Conservation (phyloP, 1,284 basidiomycete species). For the Phellopilus nigrolimitatus region DNA sequence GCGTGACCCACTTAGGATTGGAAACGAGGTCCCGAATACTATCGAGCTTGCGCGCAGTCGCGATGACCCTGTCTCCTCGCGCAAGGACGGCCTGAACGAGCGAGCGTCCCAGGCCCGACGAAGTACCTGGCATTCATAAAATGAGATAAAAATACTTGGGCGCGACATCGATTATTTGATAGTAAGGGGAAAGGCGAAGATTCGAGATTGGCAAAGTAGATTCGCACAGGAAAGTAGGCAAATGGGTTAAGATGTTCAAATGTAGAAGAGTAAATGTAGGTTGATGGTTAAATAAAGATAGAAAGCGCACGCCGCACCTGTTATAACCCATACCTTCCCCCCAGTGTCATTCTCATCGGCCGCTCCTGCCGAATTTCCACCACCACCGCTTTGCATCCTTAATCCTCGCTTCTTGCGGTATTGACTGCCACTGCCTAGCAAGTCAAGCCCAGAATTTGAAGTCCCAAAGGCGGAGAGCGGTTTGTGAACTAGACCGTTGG, state of each 20-base stretch:
- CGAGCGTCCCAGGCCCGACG: slow-evolving; percentile 55
- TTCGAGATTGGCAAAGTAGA: background rate
- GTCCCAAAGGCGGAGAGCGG: too few relatives aligned
- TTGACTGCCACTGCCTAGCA: too few relatives aligned
- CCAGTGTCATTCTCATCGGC: background rate
- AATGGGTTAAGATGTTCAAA: background rate
- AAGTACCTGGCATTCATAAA: slow-evolving; percentile 54
- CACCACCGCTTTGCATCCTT: too few relatives aligned
- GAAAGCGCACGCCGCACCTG: too few relatives aligned
- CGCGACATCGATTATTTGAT: too few relatives aligned
- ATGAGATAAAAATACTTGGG: too few relatives aligned
- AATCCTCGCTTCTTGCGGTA: too few relatives aligned
- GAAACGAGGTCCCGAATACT: slow-evolving; percentile 29
- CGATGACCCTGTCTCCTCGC: slow-evolving; percentile 48
- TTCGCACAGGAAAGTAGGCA: background rate
- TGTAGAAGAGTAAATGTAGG: background rate
- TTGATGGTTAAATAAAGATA: too few relatives aligned
- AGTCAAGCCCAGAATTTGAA: too few relatives aligned
- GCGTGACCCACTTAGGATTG: background rate
- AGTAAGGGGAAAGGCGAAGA: background rate
- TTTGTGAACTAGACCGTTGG: too few relatives aligned
- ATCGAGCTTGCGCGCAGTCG: slow-evolving; percentile 36
- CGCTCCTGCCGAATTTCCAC: too few relatives aligned
- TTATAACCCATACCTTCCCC: slow-evolving; percentile 13
- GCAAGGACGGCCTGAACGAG: slow-evolving; percentile 43